Evolutionary conservation across 345 rosid genomes (phyloP), one percentile per base, ranked within the genome.

Genomic region (Brassica rapa): DNA sequence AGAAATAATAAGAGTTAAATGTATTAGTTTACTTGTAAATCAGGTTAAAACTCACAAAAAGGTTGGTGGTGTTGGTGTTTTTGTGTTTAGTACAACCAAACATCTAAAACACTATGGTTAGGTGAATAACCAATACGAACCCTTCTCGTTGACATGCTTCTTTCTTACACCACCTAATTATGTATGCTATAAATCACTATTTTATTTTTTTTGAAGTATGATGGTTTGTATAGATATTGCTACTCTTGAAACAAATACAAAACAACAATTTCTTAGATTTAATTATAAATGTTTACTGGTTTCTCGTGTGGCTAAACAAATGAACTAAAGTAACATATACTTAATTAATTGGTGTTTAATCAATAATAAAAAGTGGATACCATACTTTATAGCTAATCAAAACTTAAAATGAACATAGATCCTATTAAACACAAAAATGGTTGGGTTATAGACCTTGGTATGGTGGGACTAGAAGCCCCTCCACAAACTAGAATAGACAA

Each of bases 71-170:
- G 65, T n/a, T 15, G 75, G 66, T 64, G 68, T 21, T 21, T 59
- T 3, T 68, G 74, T 69, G 74, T 63, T 66, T 66, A 72, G 71
- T 72, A 66, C 68, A 30, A 59, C 77, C 77, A 69, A 72, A 72
- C 81, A 78, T 71, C 71, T 43, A 71, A 72, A 59, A 78, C 63
- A 66, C 41, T 43, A 14, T 46, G 64, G 73, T 72, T 78, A 37
- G 82, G 77, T 78, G 64, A 72, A 32, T 66, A 23, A 66, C 77
- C 81, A 71, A 37, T 19, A 77, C 11, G 30, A 15, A 61, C 16
- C 15, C 12, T 74, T 74, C 16, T 62, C 24, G 35, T 76, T 69
- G 37, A 5, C 61, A 60, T 68, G 61, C 55, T 37, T 69, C 35
- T 59, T 68, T 68, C 62, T 62, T 62, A 62, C 71, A 24, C 80